phyloP scores from a whole-genome alignment of 768 basidiomycete genomes.

The Pisolithus albus region DNA sequence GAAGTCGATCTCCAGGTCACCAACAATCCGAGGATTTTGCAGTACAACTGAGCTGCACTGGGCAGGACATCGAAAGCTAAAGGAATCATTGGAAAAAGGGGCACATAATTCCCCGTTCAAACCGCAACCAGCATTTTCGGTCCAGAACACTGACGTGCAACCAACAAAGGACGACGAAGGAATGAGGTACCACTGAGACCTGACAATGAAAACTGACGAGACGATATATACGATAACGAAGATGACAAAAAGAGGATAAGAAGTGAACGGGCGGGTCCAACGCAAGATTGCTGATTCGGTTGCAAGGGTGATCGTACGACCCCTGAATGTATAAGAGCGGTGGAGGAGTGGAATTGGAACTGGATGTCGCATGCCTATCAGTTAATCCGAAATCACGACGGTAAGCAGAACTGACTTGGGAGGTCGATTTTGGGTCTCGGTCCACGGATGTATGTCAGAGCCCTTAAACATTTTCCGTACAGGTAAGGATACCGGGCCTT shows the following conservation, averaged over 20 bases:
- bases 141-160: slow-evolving; percentile 70
- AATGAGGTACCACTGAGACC: slow-evolving; percentile 66
- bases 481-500: slow-evolving; percentile 15
- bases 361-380: slow-evolving; percentile 16
- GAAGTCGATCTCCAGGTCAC: slow-evolving; percentile 55
- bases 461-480: slow-evolving; percentile 5
- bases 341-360: slow-evolving; percentile 52
- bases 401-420: slow-evolving; percentile 30
- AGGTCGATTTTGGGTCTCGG: slow-evolving; percentile 51
- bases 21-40: slow-evolving; percentile 69
- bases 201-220: slow-evolving; percentile 62
- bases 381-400: not conserved
- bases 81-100: slow-evolving; percentile 54
- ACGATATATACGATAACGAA: slow-evolving; percentile 61
- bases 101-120: slow-evolving; percentile 58
- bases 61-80: slow-evolving; percentile 79
- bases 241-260: slow-evolving; percentile 47
- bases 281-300: slow-evolving; percentile 52
- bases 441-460: slow-evolving; percentile 43
- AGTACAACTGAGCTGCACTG: slow-evolving; percentile 57
- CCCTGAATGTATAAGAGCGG: slow-evolving; percentile 36
- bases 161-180: slow-evolving; percentile 56
- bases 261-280: slow-evolving; percentile 45
- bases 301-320: slow-evolving; percentile 32
- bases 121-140: slow-evolving; percentile 63